Evolutionary conservation across 2,329 filamentous ascomycete species (phyloP).

Genomic region (Monilinia polystroma): DNA sequence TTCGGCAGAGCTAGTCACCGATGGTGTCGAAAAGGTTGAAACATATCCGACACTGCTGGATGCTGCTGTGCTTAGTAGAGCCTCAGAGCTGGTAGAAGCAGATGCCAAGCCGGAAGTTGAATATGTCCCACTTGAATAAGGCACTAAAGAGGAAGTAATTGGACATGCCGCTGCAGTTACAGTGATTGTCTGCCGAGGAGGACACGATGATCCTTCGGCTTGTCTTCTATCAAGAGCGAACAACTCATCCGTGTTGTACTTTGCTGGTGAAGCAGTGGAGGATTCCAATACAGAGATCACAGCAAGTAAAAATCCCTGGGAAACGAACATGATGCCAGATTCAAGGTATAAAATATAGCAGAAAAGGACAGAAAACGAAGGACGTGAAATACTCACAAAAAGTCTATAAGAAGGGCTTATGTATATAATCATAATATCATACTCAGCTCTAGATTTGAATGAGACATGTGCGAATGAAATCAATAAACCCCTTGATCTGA

Average conservation of each 20-base stretch:
- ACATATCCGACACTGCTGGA: background rate
- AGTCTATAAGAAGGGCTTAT: background rate
- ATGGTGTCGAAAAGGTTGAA: background rate
- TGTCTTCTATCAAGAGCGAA: conserved; percentile 10
- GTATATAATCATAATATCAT: background rate
- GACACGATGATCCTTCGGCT: background rate
- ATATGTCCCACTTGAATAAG: conserved; percentile 1
- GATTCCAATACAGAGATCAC: conserved; percentile 11
- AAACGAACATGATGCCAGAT: conserved; percentile 6
- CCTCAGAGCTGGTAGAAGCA: conserved; percentile 1
- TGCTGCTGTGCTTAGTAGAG: background rate
- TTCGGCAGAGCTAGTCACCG: background rate
- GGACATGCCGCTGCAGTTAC: conserved; percentile 12
- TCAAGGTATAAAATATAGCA: background rate
- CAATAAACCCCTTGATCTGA: conserved; percentile 7
- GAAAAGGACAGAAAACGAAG: conserved; percentile 1
- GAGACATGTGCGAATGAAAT: conserved; percentile 5
- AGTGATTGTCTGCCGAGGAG: conserved; percentile 10
- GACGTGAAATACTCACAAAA: background rate
- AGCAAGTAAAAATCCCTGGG: background rate
- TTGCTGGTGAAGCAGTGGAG: conserved; percentile 9
- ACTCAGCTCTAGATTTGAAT: background rate
- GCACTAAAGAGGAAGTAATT: conserved; percentile 1
- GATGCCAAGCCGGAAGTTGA: conserved; percentile 11
- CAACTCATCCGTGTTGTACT: background rate